Evolutionary conservation across 441 rosid genomes (phyloP).

Genomic region (Capsella rubella): DNA sequence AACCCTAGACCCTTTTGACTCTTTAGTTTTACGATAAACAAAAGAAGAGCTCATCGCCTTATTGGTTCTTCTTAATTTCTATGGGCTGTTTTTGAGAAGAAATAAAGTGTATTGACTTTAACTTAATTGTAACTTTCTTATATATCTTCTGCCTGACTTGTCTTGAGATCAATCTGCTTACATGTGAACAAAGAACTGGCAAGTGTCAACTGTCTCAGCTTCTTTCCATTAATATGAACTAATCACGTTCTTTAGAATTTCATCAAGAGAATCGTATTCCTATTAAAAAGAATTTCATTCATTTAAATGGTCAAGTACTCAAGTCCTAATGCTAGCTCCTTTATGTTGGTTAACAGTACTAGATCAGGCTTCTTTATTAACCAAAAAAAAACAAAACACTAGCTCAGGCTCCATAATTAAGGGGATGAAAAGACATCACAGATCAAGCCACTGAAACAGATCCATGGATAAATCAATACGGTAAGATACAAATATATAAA

Average conservation of each 20-base stretch:
- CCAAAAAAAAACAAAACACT: neutral
- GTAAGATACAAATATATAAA: conserved; percentile 5
- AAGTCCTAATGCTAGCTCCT: conserved; percentile 17
- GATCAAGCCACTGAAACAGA: conserved; percentile 12
- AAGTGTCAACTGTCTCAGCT: conserved; percentile 27
- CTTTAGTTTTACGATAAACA: conserved; percentile 42
- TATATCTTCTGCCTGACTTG: neutral
- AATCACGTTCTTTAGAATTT: neutral
- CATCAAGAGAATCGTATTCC: conserved; percentile 21
- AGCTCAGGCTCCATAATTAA: conserved; percentile 15
- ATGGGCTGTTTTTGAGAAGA: conserved; percentile 23
- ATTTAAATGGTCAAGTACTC: neutral
- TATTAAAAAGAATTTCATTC: conserved; percentile 4
- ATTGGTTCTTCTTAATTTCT: conserved; percentile 20
- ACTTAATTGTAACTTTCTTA: conserved; percentile 10
- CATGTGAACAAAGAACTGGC: conserved; percentile 24
- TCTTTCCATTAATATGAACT: conserved; percentile 18
- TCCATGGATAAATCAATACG: neutral
- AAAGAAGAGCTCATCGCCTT: neutral
- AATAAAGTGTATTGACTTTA: conserved; percentile 29
- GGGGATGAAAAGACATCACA: neutral
- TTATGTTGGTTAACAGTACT: conserved; percentile 11
- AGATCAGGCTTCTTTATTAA: neutral
- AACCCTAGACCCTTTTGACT: conserved; percentile 47
- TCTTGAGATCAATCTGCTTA: conserved; percentile 13